phyloP scores from a whole-genome alignment of 805 yeast genomes.

The Osmozyma mogii region DNA sequence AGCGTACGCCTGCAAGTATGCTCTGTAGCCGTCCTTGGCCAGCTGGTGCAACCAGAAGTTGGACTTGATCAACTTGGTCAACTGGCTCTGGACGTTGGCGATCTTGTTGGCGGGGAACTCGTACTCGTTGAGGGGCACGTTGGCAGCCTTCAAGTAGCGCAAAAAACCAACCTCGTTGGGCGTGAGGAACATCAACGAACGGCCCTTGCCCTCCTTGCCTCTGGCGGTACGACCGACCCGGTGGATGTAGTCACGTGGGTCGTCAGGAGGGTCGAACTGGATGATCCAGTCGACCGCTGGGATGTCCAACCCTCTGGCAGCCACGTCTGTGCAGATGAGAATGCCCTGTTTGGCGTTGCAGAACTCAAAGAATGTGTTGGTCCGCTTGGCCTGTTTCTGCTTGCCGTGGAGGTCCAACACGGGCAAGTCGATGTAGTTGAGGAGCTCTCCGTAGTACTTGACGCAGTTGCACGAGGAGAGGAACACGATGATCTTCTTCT shows the following conservation, averaged over 20 bases:
- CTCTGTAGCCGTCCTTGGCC: slow-evolving; percentile 95
- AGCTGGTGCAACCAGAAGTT: slow-evolving; percentile 92
- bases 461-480: slow-evolving; percentile 96
- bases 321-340: slow-evolving; percentile 93
- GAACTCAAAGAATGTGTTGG: slow-evolving; percentile 96
- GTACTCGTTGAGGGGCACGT: slow-evolving; percentile 94
- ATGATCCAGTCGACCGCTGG: slow-evolving; percentile 99
- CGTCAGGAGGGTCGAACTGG: slow-evolving; percentile 99
- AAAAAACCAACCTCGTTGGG: slow-evolving; percentile 93
- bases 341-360: slow-evolving; percentile 96
- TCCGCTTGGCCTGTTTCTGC: slow-evolving; percentile 97
- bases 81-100: slow-evolving; percentile 92
- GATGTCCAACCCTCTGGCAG: slow-evolving; percentile 97
- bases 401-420: slow-evolving; percentile 95
- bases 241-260: slow-evolving; percentile 97
- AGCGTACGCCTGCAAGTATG: slow-evolving; percentile 95
- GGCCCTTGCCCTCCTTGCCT: slow-evolving; percentile 83
- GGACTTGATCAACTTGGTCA: slow-evolving; percentile 82
- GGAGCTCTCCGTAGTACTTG: slow-evolving; percentile 88
- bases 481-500: slow-evolving; percentile 90
- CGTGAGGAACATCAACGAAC: slow-evolving; percentile 87
- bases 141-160: slow-evolving; percentile 91
- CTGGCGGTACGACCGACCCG: slow-evolving; percentile 99
- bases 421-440: slow-evolving; percentile 94
- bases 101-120: slow-evolving; percentile 92